Evolutionary conservation across 768 basidiomycete genomes (phyloP).

Genomic region (Kockovaella imperatae): DNA sequence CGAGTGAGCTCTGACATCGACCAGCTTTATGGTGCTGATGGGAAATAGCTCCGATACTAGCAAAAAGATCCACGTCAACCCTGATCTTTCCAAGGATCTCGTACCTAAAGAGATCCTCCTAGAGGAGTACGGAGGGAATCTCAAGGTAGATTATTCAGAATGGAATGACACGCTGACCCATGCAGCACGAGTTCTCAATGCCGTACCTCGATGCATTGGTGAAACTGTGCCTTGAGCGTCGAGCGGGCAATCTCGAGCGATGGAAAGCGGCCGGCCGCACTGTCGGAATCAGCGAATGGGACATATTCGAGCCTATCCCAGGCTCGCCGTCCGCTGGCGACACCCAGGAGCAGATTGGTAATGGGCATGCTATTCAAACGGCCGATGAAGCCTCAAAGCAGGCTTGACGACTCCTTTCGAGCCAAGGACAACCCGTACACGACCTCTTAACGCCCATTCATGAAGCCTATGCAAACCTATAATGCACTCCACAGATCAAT

Average conservation of each 20-base stretch:
- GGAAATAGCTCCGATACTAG: conserved; percentile 5
- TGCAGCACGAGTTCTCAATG: conserved; percentile 6
- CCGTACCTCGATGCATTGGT: conserved; percentile 5
- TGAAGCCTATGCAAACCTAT: too few species aligned
- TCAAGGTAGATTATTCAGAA: conserved; percentile 3
- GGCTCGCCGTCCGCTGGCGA: background rate
- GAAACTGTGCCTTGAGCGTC: conserved; percentile 8
- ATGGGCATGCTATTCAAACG: background rate
- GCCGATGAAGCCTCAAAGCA: too few species aligned
- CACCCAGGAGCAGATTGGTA: background rate
- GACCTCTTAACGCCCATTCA: too few species aligned
- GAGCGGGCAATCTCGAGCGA: conserved; percentile 9
- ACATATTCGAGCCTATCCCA: conserved; percentile 3
- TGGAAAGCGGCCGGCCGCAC: conserved; percentile 10
- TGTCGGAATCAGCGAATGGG: conserved; percentile 11
- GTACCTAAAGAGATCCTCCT: conserved; percentile 12
- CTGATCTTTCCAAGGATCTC: conserved; percentile 7
- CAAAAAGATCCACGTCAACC: conserved; percentile 4
- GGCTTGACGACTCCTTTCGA: too few species aligned
- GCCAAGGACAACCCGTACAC: background rate
- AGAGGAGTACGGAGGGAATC: conserved; percentile 13
- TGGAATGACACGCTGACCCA: background rate
- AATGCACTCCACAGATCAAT: too few species aligned
- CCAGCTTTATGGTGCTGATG: too few species aligned
- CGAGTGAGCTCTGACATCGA: conserved; percentile 4